Base-by-base conservation (phyloP, 169 alveolate species). In the Cryptosporidium canis region DNA sequence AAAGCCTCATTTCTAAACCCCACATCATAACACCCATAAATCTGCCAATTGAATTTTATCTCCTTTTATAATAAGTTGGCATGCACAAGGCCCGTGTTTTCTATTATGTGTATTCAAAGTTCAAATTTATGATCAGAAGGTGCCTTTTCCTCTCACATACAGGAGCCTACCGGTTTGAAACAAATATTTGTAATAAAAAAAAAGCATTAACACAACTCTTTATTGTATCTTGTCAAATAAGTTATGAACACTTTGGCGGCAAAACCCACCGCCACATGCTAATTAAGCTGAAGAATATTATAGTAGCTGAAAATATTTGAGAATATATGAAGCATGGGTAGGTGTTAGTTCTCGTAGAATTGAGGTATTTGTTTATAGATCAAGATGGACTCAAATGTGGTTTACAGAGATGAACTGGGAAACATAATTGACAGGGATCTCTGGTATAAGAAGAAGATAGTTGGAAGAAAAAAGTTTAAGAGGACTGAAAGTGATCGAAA, bases 371-470 rank as follows among this genome's bases (percentile, higher is more conserved):
- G 21, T 67, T 24, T 24, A 33, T 27, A 21, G 45, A 45, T 41
- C 41, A 35, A n/a, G 7, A 70, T 70, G 84, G 53, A 55, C 12
- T 47, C 35, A 8, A 27, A 9, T 48, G 47, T 61, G 14, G 47
- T 37, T 0, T 77, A 58, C 14, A 77, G 87, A 37, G 72, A 77
- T 37, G 64, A 41, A 35, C 5, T 58, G 14, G 87, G 87, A 29
- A 77, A 29, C 18, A 7, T 55, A 11, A 77, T 61, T 24, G 77
- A 77, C 41, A 61, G 41, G 21, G 72, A 77, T 31, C 27, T 39
- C n/a, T 77, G 87, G 87, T 41, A 39, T n/a, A n/a, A 77, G 18
- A 48, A 77, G 39, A 55, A 48, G 12, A 35, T 77, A 12, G 24
- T 18, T 24, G 66, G 37, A 27, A 77, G 61, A 21, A 77, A 61